These are phyloP conservation scores for Russula abietina DNA, from an alignment of 768 basidiomycete species.

Conservation along the genomic window DNA sequence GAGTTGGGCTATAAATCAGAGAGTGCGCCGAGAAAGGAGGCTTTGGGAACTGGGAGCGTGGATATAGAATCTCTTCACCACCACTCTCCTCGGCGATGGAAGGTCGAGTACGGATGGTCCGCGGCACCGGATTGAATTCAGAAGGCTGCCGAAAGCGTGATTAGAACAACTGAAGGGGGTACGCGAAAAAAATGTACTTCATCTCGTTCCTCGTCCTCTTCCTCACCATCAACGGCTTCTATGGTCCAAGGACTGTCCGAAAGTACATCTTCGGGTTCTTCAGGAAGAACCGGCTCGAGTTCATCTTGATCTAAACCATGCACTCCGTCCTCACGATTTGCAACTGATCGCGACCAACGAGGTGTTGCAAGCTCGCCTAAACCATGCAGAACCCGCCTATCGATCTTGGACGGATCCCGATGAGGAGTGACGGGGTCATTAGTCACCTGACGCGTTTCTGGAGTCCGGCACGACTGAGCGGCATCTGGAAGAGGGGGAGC, in stretches of 20 bases:
- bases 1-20: not conserved
- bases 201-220: constrained; percentile 56
- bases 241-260: constrained; percentile 87
- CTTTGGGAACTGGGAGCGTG: constrained; percentile 41
- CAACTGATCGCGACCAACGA: constrained; percentile 66
- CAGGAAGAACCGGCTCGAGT: constrained; percentile 28
- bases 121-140: constrained; percentile 41
- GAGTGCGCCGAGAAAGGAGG: not conserved
- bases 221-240: constrained; percentile 80
- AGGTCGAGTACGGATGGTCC: constrained; percentile 50
- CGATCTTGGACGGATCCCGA: constrained; percentile 71
- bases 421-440: constrained; percentile 64
- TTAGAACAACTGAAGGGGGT: constrained; percentile 1
- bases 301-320: constrained; percentile 33
- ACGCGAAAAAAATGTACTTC: constrained; percentile 42
- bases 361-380: constrained; percentile 97
- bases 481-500: constrained; percentile 38
- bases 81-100: constrained; percentile 81
- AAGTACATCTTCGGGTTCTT: constrained; percentile 43
- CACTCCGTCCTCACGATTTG: constrained; percentile 32
- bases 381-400: constrained; percentile 83
- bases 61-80: constrained; percentile 86
- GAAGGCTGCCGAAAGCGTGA: constrained; percentile 33
- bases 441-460: constrained; percentile 44
- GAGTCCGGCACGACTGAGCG: constrained; percentile 47